Evolutionary conservation across 352 stramenopile species (phyloP).

Genomic region (Phytophthora crassamura): DNA sequence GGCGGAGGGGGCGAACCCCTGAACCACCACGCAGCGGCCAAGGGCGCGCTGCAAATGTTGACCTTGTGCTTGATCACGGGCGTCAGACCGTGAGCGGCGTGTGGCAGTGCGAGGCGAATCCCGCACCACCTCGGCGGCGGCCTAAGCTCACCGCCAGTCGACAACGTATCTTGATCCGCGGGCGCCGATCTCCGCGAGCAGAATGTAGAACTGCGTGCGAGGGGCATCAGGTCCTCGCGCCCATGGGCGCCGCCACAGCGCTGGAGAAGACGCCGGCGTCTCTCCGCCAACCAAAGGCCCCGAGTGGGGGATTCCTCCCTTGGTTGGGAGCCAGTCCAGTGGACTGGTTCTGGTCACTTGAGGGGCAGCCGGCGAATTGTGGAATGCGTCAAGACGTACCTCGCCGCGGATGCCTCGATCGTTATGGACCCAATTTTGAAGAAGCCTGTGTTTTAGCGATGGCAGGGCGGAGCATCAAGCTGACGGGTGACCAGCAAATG

Average conservation of each 20-base stretch:
- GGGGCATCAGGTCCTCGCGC: background rate
- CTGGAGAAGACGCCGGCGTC: background rate
- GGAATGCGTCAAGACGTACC: too few species aligned
- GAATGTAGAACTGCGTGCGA: background rate
- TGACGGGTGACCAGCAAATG: too few species aligned
- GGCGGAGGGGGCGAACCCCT: background rate
- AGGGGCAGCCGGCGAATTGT: too few species aligned
- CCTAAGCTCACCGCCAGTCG: too few species aligned
- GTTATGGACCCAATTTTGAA: too few species aligned
- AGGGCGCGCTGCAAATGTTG: background rate
- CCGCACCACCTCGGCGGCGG: too few species aligned
- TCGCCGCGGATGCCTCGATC: too few species aligned
- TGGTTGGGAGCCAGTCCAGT: background rate
- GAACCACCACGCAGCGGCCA: background rate
- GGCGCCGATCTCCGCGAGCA: background rate
- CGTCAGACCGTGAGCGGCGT: background rate
- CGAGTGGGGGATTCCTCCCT: background rate
- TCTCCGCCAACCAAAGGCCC: background rate
- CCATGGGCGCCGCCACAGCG: background rate
- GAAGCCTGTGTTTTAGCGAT: too few species aligned
- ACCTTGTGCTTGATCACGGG: background rate
- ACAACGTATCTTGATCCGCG: background rate
- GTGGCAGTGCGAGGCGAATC: background rate
- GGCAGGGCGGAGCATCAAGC: too few species aligned
- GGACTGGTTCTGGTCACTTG: background rate